Base-by-base conservation (phyloP, 2,329 filamentous ascomycete genomes). In the Sordariomycetes sp. region DNA sequence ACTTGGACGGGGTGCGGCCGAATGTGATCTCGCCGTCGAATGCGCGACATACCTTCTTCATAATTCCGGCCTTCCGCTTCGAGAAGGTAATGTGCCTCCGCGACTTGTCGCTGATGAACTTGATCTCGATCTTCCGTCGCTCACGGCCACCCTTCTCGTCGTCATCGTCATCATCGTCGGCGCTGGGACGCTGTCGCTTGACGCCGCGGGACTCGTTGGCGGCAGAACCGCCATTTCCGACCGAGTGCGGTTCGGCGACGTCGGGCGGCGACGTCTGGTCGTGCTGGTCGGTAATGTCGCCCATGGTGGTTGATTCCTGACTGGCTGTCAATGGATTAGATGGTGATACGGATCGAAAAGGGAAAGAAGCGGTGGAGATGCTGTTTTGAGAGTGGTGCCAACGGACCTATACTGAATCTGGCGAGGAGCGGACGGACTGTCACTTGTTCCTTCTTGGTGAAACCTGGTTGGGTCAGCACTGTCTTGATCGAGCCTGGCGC, bases 101-200 rank as follows among this genome's bases (percentile, higher is more conserved):
- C 77, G 93, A 97, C 81, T 99, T 99, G 78, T 99, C 94, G 76
- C 92, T 93, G 75, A 99, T 99, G 79, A 99, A 99, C 83, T 99
- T 99, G 79, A 99, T 99, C 77, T 99, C 94, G 69, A 99, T 99
- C 88, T 99, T 99, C 78, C 94, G 87, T 71, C 94, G 88, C 83
- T 97, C 94, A 75, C 94, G 92, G 70, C 91, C 91, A 63, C 90
- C 90, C 85, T 97, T 97, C 74, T 97, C 93, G 67, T 96, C 92
- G 66, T 97, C 92, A 64, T 97, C 94, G 64, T 97, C 93, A 65
- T 97, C 94, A 71, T 97, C 94, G 71, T 97, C 93, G 68, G 86
- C 86, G 66, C 88, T 87, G 63, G 89, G 85, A 70, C 94, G 90
- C 73, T 82, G 83, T 67, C 93, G 91, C 82, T 97, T 97, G 75